These are phyloP conservation scores for Ensete ventricosum DNA, from an alignment of 176 grass and related monocot genomes.

Conservation along the genomic window DNA sequence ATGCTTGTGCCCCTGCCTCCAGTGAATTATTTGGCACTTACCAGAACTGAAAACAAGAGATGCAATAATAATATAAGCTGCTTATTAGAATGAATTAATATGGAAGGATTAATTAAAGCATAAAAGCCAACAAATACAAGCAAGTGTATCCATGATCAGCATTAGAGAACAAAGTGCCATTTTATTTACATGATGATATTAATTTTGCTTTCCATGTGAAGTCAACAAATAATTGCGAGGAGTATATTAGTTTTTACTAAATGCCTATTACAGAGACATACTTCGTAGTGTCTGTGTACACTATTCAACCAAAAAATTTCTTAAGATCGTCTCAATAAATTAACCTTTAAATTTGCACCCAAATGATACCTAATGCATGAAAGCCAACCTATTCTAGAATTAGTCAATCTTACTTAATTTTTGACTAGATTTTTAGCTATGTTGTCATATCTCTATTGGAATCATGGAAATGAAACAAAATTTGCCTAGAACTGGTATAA, in stretches of 20 bases:
- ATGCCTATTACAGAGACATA: neutral
- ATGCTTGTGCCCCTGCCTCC: slow-evolving; percentile 91
- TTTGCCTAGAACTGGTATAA: too few relatives aligned
- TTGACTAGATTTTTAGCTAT: too few relatives aligned
- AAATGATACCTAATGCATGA: neutral
- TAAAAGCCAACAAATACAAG: neutral
- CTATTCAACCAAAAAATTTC: too few relatives aligned
- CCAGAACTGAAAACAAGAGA: slow-evolving; percentile 57
- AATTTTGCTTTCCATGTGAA: neutral
- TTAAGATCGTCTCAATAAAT: too few relatives aligned
- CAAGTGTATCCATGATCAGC: neutral
- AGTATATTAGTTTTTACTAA: neutral
- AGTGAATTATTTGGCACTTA: slow-evolving; percentile 96
- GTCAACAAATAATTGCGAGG: neutral
- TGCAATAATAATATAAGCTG: neutral
- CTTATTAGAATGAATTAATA: neutral
- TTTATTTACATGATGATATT: neutral
- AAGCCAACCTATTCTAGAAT: neutral
- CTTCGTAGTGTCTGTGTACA: neutral
- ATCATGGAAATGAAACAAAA: too few relatives aligned
- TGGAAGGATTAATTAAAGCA: neutral
- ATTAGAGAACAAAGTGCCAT: neutral
- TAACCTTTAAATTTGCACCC: too few relatives aligned
- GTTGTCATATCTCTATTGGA: too few relatives aligned
- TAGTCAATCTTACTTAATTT: neutral